A percentile compares a stretch with the other conserved stretches of the same genome.
Conservation (phyloP, 257 asterid species). For the Penstemon eatonii region DNA sequence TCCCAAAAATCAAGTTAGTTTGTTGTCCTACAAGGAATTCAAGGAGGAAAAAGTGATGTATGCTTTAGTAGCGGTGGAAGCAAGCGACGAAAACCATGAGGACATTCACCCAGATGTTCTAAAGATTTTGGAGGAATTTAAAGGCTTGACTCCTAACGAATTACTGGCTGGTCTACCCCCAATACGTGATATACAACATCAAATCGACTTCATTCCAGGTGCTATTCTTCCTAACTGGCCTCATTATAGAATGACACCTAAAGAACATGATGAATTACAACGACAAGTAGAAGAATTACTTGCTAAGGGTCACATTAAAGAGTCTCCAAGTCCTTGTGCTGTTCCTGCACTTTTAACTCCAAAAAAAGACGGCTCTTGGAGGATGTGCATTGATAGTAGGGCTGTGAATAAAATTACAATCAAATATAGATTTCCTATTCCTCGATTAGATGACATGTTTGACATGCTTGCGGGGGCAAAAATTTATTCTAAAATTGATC, state of each 20-base stretch:
- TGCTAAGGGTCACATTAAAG: neutral
- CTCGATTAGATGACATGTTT: neutral
- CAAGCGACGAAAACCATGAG: neutral
- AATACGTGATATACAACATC: neutral
- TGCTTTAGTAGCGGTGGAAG: neutral
- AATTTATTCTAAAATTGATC: neutral
- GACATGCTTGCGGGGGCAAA: neutral
- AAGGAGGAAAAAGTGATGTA: neutral
- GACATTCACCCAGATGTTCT: neutral
- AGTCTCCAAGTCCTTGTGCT: neutral
- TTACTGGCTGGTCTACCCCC: neutral
- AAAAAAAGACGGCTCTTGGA: neutral
- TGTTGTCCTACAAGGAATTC: neutral
- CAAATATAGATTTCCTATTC: neutral
- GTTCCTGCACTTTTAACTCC: neutral
- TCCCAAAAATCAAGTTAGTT: neutral
- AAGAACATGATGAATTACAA: neutral
- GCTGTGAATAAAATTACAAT: neutral
- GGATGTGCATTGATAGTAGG: conserved; percentile 1
- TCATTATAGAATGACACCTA: no score
- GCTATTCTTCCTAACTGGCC: neutral
- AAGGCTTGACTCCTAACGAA: no score
- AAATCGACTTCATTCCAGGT: neutral
- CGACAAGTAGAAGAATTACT: neutral
- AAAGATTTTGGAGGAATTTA: neutral